phyloP scores from a whole-genome alignment of 169 alveolate species.

The Plasmodium berghei region DNA sequence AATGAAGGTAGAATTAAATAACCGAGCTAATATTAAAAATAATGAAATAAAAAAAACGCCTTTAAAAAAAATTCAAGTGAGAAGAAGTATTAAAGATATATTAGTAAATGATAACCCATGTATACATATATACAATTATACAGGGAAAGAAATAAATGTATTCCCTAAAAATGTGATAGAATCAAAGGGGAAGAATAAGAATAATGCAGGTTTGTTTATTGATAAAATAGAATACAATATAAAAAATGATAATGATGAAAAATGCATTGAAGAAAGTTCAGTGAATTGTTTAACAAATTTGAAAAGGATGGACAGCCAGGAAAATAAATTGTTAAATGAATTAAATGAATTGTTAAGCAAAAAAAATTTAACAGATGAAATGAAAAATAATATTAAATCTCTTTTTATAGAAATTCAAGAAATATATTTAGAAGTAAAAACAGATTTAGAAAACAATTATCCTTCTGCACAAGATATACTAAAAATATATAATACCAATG shows the following conservation, averaged over 20 bases:
- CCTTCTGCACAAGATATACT: constrained; percentile 48
- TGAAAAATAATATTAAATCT: constrained; percentile 54
- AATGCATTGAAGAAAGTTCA: neutral
- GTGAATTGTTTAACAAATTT: neutral
- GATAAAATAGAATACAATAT: too few relatives aligned
- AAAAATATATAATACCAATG: constrained; percentile 34
- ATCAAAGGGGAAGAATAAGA: too few relatives aligned
- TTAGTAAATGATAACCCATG: constrained; percentile 31
- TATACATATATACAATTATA: constrained; percentile 37
- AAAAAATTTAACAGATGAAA: constrained; percentile 35
- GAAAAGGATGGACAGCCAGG: constrained; percentile 13
- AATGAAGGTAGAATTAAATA: constrained; percentile 9
- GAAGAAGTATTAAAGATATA: constrained; percentile 57
- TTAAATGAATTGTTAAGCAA: constrained; percentile 33
- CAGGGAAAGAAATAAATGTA: constrained; percentile 31
- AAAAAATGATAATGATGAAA: neutral
- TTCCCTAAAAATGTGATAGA: constrained; percentile 10
- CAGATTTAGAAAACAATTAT: constrained; percentile 34
- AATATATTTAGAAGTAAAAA: constrained; percentile 53
- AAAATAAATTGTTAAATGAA: constrained; percentile 16
- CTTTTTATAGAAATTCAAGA: constrained; percentile 61
- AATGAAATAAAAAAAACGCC: constrained; percentile 11
- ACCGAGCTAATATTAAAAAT: neutral
- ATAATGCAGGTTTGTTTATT: too few relatives aligned
- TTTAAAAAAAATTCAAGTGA: constrained; percentile 56